phyloP scores from a whole-genome alignment of 306 rosid genomes.

The Quercus wislizeni region DNA sequence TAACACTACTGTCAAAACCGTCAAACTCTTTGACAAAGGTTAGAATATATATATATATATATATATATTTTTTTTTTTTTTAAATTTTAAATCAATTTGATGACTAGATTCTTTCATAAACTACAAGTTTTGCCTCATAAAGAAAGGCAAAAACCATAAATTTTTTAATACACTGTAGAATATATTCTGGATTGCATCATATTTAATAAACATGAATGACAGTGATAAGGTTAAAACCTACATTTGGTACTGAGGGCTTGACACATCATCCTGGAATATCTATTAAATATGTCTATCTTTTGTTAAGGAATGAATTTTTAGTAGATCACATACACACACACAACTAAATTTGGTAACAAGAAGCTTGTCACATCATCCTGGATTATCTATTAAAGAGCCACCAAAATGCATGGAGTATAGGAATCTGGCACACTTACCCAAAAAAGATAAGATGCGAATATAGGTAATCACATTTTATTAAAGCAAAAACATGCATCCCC shows the following conservation, averaged over 20 bases:
- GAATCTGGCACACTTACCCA: neutral
- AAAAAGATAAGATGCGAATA: neutral
- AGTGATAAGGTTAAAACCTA: neutral
- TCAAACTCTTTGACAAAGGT: neutral
- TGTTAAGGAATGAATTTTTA: neutral
- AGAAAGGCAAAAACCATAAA: neutral
- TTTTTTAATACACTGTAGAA: neutral
- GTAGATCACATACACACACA: neutral
- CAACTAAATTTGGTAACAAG: too few species aligned
- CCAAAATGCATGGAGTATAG: neutral
- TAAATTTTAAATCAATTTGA: neutral
- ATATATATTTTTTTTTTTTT: too few species aligned
- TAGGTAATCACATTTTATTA: neutral
- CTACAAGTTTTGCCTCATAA: neutral
- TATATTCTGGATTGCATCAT: neutral
- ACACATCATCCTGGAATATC: neutral
- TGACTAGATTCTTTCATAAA: neutral
- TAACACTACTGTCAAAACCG: neutral
- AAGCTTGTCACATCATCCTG: too few species aligned
- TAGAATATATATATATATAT: neutral
- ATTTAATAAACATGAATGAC: neutral
- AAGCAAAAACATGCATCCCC: neutral
- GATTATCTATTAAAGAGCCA: too few species aligned
- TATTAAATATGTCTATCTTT: neutral
- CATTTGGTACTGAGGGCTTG: neutral